Base-by-base conservation (phyloP, 345 rosid species). In the Excoecaria agallocha region DNA sequence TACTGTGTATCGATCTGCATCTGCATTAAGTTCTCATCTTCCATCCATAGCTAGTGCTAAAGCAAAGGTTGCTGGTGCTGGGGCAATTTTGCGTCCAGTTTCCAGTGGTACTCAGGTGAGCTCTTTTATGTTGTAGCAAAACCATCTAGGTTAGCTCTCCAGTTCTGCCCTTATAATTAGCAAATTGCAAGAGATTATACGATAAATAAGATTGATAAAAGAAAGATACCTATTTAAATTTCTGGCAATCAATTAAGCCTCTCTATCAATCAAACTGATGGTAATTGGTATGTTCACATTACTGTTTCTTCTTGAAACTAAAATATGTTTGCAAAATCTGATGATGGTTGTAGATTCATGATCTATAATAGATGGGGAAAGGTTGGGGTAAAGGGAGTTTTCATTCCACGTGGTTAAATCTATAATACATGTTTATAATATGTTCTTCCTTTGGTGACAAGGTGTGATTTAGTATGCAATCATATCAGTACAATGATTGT, bases 21-120 rank as follows among this genome's bases (percentile, higher is more conserved):
- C 93, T 0, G 96, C 97, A 5, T 74, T 92, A 74, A 90, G 98
- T 66, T 94, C 98, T 22, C 93, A 82, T n/a, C 97, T 94, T 80
- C 97, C 97, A 54, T 92, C 96, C 11, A 91, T 94, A 12, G 96
- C 98, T 19, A 86, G 82, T 77, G 97, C 97, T 68, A 92, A 77
- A 85, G 97, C 96, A 8, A 94, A 88, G 80, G 98, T 94, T 79
- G 97, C 94, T 79, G 97, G 98, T 12, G 97, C 98, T 64, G 96
- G 97, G 48, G 97, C 96, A 59, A 89, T 94, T 76, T 76, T 90
- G 57, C 95, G 95, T 54, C 96, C 97, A 20, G 97, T 92, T 72
- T 94, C 97, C 62, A 92, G 79, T 80, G 92, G 96, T 66, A 92
- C 98, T 58, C 98, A 92, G 96, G 98, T 91, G 77, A 66, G 19